Percentiles rank a stretch among this genome's conserved stretches.
Conservation (phyloP, 345 rosid species). For the Turnera subulata region DNA sequence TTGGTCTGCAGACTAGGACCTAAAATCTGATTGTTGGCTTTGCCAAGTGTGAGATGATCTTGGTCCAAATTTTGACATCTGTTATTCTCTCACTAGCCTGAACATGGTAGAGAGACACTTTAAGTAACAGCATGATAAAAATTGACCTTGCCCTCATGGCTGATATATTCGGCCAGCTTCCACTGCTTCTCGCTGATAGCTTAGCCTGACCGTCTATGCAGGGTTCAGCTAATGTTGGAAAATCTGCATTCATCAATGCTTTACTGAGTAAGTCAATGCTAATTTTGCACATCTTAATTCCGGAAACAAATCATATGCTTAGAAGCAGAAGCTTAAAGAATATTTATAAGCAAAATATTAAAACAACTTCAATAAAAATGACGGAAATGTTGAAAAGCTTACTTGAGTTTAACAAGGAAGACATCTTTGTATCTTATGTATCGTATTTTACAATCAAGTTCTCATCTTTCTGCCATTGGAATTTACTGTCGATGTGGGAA, state of each 20-base stretch:
- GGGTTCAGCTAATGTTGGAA: constrained; percentile 99
- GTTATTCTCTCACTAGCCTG: neutral
- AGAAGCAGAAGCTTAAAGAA: neutral
- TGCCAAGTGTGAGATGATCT: too few relatives aligned
- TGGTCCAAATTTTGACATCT: neutral
- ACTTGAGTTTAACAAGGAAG: too few relatives aligned
- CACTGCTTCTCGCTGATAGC: neutral
- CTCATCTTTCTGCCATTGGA: too few relatives aligned
- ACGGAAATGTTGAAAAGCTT: neutral
- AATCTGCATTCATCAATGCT: constrained; percentile 94
- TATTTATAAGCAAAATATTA: neutral
- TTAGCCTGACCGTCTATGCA: constrained; percentile 26
- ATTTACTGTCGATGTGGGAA: too few relatives aligned
- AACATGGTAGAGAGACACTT: neutral
- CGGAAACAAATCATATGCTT: neutral
- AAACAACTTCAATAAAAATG: neutral
- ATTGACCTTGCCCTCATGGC: neutral
- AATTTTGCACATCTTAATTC: neutral
- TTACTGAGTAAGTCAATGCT: constrained; percentile 62
- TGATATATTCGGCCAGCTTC: neutral
- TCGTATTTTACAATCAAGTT: too few relatives aligned
- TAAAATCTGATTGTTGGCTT: neutral
- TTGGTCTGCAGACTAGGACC: constrained; percentile 14
- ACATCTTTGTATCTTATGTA: too few relatives aligned
- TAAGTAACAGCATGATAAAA: neutral